These are phyloP conservation scores for Cercospora sp. DNA, from an alignment of 2,329 filamentous ascomycete species.

Conservation along the genomic window DNA sequence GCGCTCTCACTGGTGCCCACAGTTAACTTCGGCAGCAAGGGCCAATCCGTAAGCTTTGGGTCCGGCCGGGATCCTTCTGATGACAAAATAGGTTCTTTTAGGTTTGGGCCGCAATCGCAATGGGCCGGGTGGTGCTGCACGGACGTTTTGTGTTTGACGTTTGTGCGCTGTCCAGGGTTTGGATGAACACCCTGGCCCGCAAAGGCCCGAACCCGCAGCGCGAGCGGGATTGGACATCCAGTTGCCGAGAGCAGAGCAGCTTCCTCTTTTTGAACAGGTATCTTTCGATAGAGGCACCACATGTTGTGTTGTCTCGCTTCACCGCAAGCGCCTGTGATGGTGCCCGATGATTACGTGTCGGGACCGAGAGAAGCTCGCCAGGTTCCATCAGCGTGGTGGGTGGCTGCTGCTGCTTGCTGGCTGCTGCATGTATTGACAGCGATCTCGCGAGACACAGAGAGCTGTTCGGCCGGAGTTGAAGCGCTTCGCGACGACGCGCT, in stretches of 20 bases:
- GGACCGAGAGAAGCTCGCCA: background rate
- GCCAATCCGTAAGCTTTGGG: slow-evolving; percentile 15
- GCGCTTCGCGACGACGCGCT: slow-evolving; percentile 13
- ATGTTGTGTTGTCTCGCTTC: background rate
- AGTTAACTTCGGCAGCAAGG: slow-evolving; percentile 21
- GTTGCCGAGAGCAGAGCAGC: slow-evolving; percentile 12
- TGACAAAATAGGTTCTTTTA: slow-evolving; percentile 13
- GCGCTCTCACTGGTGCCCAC: slow-evolving; percentile 25
- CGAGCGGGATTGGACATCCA: slow-evolving; percentile 16
- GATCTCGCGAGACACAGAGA: background rate
- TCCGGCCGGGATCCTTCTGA: background rate
- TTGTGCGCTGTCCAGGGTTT: background rate
- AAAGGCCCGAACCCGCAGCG: slow-evolving; percentile 24
- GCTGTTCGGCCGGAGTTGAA: background rate
- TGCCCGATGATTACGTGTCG: slow-evolving; percentile 2
- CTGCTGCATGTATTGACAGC: slow-evolving; percentile 7
- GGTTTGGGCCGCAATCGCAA: slow-evolving; percentile 26
- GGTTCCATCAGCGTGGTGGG: background rate
- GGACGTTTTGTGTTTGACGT: background rate
- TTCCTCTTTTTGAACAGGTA: background rate
- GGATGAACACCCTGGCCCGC: slow-evolving; percentile 11
- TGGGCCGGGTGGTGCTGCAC: slow-evolving; percentile 21
- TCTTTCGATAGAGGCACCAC: background rate
- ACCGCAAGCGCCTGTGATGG: background rate
- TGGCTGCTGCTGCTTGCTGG: background rate